Evolutionary conservation across 1,284 basidiomycete species (phyloP).

Genomic region (Xerocomus amazonicus): DNA sequence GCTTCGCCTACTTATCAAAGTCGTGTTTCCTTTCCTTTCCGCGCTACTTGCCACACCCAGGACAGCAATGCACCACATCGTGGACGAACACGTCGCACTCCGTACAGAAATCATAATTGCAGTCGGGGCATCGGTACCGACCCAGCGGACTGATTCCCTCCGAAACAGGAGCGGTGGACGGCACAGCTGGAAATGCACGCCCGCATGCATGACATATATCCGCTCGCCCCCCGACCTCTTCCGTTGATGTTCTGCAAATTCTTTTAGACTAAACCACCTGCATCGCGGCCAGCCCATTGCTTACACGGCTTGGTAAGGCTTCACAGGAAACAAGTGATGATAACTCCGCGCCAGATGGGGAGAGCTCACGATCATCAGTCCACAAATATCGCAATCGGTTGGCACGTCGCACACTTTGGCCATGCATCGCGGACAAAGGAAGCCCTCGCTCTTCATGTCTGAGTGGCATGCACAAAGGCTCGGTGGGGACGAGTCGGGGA

Average conservation of each 20-base stretch:
- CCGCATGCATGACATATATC: conserved; percentile 71
- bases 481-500: conserved; percentile 80
- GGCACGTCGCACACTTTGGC: conserved; percentile 96
- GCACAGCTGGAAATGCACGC: conserved; percentile 49
- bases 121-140: conserved; percentile 71
- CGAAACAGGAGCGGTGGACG: conserved; percentile 36
- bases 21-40: neutral
- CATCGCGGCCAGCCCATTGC: conserved; percentile 31
- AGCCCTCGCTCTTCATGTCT: conserved; percentile 85
- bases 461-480: conserved; percentile 93
- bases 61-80: conserved; percentile 72
- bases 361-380: conserved; percentile 95
- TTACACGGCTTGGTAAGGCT: conserved; percentile 76
- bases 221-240: conserved; percentile 34
- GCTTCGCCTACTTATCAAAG: too few relatives aligned
- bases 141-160: conserved; percentile 76
- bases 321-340: conserved; percentile 90
- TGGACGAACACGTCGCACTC: conserved; percentile 78
- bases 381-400: conserved; percentile 96
- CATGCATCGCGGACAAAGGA: conserved; percentile 90
- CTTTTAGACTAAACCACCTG: conserved; percentile 6
- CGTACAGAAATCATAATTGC: conserved; percentile 55
- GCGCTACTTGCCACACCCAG: conserved; percentile 47
- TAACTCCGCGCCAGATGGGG: conserved; percentile 96
- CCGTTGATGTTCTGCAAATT: conserved; percentile 39